Base-by-base conservation (phyloP, 106 monocot species). In the Acanthochlamys bracteata region DNA sequence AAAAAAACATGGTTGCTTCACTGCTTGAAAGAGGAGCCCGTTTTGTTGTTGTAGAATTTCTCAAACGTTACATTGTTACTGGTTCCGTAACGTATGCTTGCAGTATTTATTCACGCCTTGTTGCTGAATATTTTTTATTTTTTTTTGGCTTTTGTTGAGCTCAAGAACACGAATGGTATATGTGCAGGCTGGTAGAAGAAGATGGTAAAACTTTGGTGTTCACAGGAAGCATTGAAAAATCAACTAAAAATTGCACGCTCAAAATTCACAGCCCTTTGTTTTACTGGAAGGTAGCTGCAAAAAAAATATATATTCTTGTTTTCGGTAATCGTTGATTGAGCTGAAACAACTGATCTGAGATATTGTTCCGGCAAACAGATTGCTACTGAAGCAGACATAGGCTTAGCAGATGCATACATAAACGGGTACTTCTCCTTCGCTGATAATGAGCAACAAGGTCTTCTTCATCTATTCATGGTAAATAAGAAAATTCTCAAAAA, bases 251-350 rank as follows among this genome's bases (percentile, higher is more conserved):
- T 82, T 80, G n/a, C 66, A 71, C 88, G 23, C 55, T 96, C 22
- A 83, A 64, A 84, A 75, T 98, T 20, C 85, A 98, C 46, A 71
- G 76, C 53, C 91, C 96, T 14, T 59, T 79, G 59, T 98, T 98
- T 63, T 98, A 98, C 65, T 98, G 91, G 96, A 98, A 98, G 96
- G 96, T 98, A 64, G 1, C 10, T n/a, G n/a, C n/a, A n/a, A n/a
- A n/a, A n/a, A n/a, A n/a, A n/a, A n/a, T 6, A 16, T 53, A 60
- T 39, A 12, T 60, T 49, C 20, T 42, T 62, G 4, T 55, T 6
- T 53, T 25, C 39, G 53, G 24, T 19, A 43, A 10, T 58, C 16
- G 23, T 40, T 21, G 20, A 42, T 24, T 39, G 4, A n/a, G n/a
- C n/a, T n/a, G n/a, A n/a, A n/a, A n/a, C n/a, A n/a, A n/a, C n/a